phyloP scores from a whole-genome alignment of 2,329 filamentous ascomycete genomes.

The Waltergamsia citrina region DNA sequence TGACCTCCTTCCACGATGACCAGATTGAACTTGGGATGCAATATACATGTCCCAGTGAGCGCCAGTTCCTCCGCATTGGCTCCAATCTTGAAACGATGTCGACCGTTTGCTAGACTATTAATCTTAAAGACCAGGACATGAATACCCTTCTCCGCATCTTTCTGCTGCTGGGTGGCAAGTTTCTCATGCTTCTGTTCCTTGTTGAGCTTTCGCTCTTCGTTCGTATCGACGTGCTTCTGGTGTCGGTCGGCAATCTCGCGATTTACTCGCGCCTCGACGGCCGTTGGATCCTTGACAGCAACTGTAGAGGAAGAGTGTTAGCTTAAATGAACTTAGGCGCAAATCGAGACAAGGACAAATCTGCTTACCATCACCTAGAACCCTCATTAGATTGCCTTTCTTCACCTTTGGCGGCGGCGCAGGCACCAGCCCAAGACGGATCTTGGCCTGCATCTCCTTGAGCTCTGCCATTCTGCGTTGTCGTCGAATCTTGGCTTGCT shows the following conservation, averaged over 20 bases:
- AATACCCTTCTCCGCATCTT: slow-evolving; percentile 80
- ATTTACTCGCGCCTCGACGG: slow-evolving; percentile 90
- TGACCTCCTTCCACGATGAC: slow-evolving; percentile 87
- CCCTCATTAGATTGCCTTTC: slow-evolving; percentile 94
- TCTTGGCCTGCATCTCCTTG: slow-evolving; percentile 95
- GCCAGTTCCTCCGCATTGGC: slow-evolving; percentile 85
- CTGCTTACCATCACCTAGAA: slow-evolving; percentile 71
- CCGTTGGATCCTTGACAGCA: slow-evolving; percentile 89
- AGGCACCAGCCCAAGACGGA: slow-evolving; percentile 79
- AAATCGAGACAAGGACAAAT: slow-evolving; percentile 17
- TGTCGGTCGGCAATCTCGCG: slow-evolving; percentile 83
- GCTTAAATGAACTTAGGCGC: not conserved
- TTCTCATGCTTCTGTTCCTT: slow-evolving; percentile 86
- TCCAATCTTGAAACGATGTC: slow-evolving; percentile 87
- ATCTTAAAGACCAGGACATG: slow-evolving; percentile 84
- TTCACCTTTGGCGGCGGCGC: slow-evolving; percentile 94
- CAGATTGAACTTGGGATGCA: slow-evolving; percentile 82
- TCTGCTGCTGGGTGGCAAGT: slow-evolving; percentile 70
- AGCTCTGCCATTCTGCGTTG: slow-evolving; percentile 86
- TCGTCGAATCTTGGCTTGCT: slow-evolving; percentile 83
- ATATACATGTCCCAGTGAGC: slow-evolving; percentile 82
- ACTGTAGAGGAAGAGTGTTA: slow-evolving; percentile 12
- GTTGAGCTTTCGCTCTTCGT: slow-evolving; percentile 78
- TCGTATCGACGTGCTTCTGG: slow-evolving; percentile 65
- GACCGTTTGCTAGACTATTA: slow-evolving; percentile 78